Conservation (phyloP, 306 rosid genomes). For the Fagus sylvatica region DNA sequence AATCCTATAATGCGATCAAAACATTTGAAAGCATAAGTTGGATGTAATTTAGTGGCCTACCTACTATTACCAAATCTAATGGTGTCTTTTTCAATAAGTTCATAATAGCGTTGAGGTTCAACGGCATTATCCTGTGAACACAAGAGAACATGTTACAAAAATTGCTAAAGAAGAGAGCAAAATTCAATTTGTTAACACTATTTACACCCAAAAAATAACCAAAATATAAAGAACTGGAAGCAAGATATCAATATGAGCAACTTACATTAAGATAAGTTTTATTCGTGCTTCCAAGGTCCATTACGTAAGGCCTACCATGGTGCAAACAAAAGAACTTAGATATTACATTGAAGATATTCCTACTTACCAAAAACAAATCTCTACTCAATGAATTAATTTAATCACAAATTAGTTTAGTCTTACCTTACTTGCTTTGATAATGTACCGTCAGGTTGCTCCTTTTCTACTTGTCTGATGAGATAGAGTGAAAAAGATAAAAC, state of each 20-base stretch:
- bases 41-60: constrained; percentile 44
- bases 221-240: constrained; percentile 3
- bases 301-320: constrained; percentile 75
- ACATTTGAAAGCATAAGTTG: constrained; percentile 15
- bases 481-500: constrained; percentile 7
- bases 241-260: constrained; percentile 20
- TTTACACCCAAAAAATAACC: constrained; percentile 5
- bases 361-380: too few relatives aligned
- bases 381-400: background rate
- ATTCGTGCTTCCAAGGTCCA: constrained; percentile 99
- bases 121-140: constrained; percentile 76
- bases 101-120: constrained; percentile 94
- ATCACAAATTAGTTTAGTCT: constrained; percentile 10
- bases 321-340: constrained; percentile 26
- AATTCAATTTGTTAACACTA: constrained; percentile 11
- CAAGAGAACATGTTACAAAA: constrained; percentile 18
- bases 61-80: constrained; percentile 93
- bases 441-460: constrained; percentile 77
- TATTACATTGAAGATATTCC: constrained; percentile 12
- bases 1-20: background rate
- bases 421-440: constrained; percentile 65
- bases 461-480: constrained; percentile 74
- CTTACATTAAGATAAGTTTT: constrained; percentile 92
- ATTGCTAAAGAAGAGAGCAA: constrained; percentile 9
- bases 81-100: constrained; percentile 86